These are phyloP conservation scores for Colletotrichum lindemuthianum DNA, from an alignment of 2,329 filamentous ascomycete species.

Conservation along the genomic window DNA sequence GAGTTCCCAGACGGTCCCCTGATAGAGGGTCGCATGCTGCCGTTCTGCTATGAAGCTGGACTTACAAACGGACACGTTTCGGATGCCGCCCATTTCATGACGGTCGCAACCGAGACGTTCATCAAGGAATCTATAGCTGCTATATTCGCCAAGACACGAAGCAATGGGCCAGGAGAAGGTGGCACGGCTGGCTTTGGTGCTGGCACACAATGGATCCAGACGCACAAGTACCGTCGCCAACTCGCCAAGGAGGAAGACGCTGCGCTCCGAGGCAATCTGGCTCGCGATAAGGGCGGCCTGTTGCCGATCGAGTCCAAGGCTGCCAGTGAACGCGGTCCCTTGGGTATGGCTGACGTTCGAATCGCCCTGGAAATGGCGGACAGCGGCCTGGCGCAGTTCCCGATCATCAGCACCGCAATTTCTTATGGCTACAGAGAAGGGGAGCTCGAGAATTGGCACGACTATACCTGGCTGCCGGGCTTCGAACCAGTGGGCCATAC, in stretches of 20 bases:
- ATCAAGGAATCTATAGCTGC: slow-evolving; percentile 73
- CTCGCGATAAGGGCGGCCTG: slow-evolving; percentile 79
- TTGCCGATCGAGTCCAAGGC: slow-evolving; percentile 85
- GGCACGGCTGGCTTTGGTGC: slow-evolving; percentile 71
- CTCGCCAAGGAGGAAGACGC: slow-evolving; percentile 80
- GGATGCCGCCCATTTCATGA: slow-evolving; percentile 72
- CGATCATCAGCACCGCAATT: slow-evolving; percentile 76
- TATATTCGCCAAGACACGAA: slow-evolving; percentile 71
- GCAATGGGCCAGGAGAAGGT: slow-evolving; percentile 71
- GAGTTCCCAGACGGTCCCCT: slow-evolving; percentile 74
- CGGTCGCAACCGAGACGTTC: slow-evolving; percentile 72
- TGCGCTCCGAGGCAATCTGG: slow-evolving; percentile 76
- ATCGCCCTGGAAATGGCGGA: slow-evolving; percentile 81
- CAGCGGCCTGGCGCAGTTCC: slow-evolving; percentile 80
- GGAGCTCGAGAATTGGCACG: slow-evolving; percentile 74
- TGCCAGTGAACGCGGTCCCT: slow-evolving; percentile 74
- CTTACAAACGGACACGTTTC: slow-evolving; percentile 66
- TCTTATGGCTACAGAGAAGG: slow-evolving; percentile 78
- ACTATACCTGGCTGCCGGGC: slow-evolving; percentile 63
- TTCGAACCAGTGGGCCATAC: slow-evolving; percentile 15
- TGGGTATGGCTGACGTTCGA: slow-evolving; percentile 82
- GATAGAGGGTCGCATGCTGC: slow-evolving; percentile 73
- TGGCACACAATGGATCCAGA: slow-evolving; percentile 79
- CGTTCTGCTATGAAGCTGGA: slow-evolving; percentile 74
- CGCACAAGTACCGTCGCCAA: slow-evolving; percentile 79